Conservation (phyloP, 805 yeast genomes). For the Saccharomycopsis sp. region DNA sequence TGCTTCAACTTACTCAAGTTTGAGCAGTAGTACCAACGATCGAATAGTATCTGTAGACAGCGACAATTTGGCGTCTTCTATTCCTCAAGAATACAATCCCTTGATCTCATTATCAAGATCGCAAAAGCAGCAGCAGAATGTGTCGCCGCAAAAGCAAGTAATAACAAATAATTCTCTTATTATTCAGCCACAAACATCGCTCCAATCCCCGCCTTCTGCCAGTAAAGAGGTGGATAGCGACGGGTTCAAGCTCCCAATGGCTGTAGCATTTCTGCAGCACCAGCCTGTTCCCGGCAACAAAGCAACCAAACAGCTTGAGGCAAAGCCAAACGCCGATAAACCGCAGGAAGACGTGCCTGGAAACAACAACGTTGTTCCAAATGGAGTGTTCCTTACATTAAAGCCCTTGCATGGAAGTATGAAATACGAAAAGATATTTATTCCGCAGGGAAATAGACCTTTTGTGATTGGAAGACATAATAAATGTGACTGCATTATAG, state of each 20-base stretch:
- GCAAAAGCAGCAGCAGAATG: constrained; percentile 24
- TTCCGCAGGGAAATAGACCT: constrained; percentile 63
- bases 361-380: constrained; percentile 31
- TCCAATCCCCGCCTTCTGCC: neutral
- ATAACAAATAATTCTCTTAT: neutral
- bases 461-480: constrained; percentile 70
- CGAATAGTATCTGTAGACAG: neutral
- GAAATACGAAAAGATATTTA: constrained; percentile 40
- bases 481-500: constrained; percentile 51
- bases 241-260: neutral
- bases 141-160: neutral
- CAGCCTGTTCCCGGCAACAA: neutral
- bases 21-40: neutral
- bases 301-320: constrained; percentile 2
- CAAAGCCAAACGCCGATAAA: constrained; percentile 13
- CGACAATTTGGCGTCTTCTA: neutral
- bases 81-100: neutral
- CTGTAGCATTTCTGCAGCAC: constrained; percentile 1
- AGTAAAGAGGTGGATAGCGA: constrained; percentile 5
- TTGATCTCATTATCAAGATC: constrained; percentile 13
- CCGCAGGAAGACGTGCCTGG: constrained; percentile 24
- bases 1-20: constrained; percentile 16
- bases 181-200: neutral
- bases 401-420: constrained; percentile 44
- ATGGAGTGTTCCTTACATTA: constrained; percentile 59